phyloP scores from a whole-genome alignment of 768 basidiomycete species.

The Boletus pseudopeckii region DNA sequence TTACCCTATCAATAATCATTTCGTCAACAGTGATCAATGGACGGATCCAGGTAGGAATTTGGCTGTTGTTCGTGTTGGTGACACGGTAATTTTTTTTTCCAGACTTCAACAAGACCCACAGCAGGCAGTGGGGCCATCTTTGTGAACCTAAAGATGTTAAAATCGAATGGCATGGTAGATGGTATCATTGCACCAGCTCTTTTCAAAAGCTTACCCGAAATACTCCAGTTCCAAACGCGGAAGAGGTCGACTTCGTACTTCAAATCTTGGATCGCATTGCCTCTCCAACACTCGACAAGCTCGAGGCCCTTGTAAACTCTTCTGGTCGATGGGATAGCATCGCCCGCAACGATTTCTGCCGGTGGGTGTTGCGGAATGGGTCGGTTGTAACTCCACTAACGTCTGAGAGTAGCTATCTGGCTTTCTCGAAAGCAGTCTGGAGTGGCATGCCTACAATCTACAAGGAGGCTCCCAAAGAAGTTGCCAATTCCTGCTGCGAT shows the following conservation, averaged over 20 bases:
- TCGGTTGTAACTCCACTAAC: not conserved
- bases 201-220: constrained; percentile 11
- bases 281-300: constrained; percentile 59
- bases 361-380: constrained; percentile 40
- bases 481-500: constrained; percentile 56
- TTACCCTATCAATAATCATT: constrained; percentile 75
- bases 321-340: constrained; percentile 60
- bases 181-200: not conserved
- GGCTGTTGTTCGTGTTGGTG: constrained; percentile 2
- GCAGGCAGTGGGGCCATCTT: constrained; percentile 73
- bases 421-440: constrained; percentile 73
- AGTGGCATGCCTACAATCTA: constrained; percentile 70
- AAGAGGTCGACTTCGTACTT: constrained; percentile 77
- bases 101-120: constrained; percentile 66
- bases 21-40: constrained; percentile 84
- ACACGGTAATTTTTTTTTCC: not conserved
- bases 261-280: constrained; percentile 72
- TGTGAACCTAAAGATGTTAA: constrained; percentile 76
- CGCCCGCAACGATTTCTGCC: constrained; percentile 80
- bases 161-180: constrained; percentile 82
- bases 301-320: constrained; percentile 57
- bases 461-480: constrained; percentile 54
- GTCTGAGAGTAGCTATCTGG: constrained; percentile 49
- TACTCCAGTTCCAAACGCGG: constrained; percentile 40
- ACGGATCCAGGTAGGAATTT: constrained; percentile 56